Conservation (phyloP, 2,329 filamentous ascomycete genomes). For the Epichloe sibirici region DNA sequence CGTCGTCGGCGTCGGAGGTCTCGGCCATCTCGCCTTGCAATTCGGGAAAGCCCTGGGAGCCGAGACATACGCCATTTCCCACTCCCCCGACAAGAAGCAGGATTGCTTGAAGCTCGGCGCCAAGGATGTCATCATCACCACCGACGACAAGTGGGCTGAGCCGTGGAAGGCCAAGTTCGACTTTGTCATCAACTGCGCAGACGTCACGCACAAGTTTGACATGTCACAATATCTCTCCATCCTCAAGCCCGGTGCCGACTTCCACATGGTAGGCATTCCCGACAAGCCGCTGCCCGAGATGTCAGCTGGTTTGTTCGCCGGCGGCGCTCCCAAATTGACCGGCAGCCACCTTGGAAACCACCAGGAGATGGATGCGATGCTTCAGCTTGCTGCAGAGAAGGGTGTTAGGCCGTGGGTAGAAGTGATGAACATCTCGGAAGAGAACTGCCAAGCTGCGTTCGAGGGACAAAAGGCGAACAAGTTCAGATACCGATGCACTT, state of each 20-base stretch:
- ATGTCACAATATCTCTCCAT: constrained; percentile 37
- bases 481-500: constrained; percentile 59
- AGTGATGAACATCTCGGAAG: constrained; percentile 51
- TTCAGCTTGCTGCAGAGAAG: constrained; percentile 43
- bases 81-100: constrained; percentile 42
- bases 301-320: constrained; percentile 29
- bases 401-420: constrained; percentile 45
- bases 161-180: constrained; percentile 39
- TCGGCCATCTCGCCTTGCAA: constrained; percentile 62
- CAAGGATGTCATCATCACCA: constrained; percentile 36
- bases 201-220: constrained; percentile 41
- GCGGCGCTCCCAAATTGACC: constrained; percentile 39
- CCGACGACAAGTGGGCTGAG: constrained; percentile 43
- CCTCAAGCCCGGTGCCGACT: constrained; percentile 39
- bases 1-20: constrained; percentile 59
- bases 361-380: constrained; percentile 45
- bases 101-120: constrained; percentile 53
- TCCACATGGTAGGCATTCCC: constrained; percentile 46
- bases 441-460: constrained; percentile 57
- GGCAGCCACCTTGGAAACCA: constrained; percentile 50
- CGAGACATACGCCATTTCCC: constrained; percentile 52
- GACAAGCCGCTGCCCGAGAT: constrained; percentile 34
- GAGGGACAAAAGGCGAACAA: constrained; percentile 58
- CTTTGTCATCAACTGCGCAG: constrained; percentile 37
- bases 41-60: constrained; percentile 60